These are phyloP conservation scores for Brassica balearica DNA, from an alignment of 441 rosid genomes.

Conservation along the genomic window DNA sequence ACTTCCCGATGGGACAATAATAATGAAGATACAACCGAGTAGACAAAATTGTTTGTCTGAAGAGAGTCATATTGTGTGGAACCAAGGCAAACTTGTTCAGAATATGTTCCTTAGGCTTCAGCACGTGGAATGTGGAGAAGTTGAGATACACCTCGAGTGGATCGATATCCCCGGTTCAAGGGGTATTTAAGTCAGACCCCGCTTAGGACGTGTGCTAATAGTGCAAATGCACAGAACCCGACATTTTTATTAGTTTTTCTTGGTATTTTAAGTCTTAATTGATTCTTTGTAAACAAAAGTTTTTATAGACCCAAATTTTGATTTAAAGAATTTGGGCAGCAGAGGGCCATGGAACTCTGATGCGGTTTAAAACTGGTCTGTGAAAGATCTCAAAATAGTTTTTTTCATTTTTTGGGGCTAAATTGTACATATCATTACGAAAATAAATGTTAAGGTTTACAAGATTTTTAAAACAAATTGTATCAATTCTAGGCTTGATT, in stretches of 20 bases:
- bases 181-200: slow-evolving; percentile 48
- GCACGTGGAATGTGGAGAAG: slow-evolving; percentile 59
- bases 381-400: too few species aligned
- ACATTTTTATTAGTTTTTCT: background rate
- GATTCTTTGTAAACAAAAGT: too few species aligned
- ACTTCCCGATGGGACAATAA: slow-evolving; percentile 55
- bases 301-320: too few species aligned
- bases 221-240: background rate
- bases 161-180: slow-evolving; percentile 63
- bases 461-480: too few species aligned
- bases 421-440: too few species aligned
- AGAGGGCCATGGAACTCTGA: too few species aligned
- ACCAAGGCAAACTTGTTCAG: slow-evolving; percentile 57
- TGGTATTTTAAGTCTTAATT: background rate
- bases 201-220: background rate
- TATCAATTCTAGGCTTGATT: too few species aligned
- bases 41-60: slow-evolving; percentile 59
- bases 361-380: too few species aligned
- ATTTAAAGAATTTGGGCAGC: too few species aligned
- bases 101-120: slow-evolving; percentile 60
- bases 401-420: too few species aligned
- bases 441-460: too few species aligned
- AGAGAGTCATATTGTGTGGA: slow-evolving; percentile 59
- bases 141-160: slow-evolving; percentile 64
- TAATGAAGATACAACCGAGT: slow-evolving; percentile 51